phyloP scores from a whole-genome alignment of 441 rosid species.

The Geranium incanum region DNA sequence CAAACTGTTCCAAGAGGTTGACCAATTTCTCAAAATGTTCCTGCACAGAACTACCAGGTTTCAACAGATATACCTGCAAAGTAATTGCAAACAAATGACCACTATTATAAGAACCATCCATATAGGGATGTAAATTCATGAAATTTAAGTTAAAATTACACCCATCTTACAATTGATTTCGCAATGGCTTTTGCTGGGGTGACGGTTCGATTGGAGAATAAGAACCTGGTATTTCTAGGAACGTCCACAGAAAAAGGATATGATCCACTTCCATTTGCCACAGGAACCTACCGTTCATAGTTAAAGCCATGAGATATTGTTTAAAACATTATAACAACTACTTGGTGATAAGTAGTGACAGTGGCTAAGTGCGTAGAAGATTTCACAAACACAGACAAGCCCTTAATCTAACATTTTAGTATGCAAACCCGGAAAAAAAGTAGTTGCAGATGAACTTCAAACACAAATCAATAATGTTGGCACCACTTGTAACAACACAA shows the following conservation, averaged over 20 bases:
- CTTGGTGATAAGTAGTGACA: not conserved
- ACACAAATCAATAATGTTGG: not conserved
- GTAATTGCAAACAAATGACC: conserved; percentile 22
- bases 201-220: conserved; percentile 73
- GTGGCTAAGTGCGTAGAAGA: not conserved
- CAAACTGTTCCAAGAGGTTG: conserved; percentile 98
- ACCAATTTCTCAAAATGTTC: conserved; percentile 82
- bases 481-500: conserved; percentile 7
- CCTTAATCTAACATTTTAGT: not conserved
- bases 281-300: conserved; percentile 66
- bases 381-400: conserved; percentile 6
- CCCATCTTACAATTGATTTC: conserved; percentile 73
- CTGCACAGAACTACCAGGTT: conserved; percentile 68
- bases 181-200: conserved; percentile 93
- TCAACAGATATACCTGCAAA: conserved; percentile 78
- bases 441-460: not conserved
- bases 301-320: conserved; percentile 15
- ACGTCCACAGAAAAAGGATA: conserved; percentile 92
- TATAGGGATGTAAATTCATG: conserved; percentile 21
- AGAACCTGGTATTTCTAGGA: conserved; percentile 89
- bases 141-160: conserved; percentile 13
- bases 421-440: not conserved
- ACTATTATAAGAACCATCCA: conserved; percentile 22
- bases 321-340: conserved; percentile 8
- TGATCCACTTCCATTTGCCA: conserved; percentile 95